Conservation (phyloP, 208 protist species). For the Lotmaria passim region DNA sequence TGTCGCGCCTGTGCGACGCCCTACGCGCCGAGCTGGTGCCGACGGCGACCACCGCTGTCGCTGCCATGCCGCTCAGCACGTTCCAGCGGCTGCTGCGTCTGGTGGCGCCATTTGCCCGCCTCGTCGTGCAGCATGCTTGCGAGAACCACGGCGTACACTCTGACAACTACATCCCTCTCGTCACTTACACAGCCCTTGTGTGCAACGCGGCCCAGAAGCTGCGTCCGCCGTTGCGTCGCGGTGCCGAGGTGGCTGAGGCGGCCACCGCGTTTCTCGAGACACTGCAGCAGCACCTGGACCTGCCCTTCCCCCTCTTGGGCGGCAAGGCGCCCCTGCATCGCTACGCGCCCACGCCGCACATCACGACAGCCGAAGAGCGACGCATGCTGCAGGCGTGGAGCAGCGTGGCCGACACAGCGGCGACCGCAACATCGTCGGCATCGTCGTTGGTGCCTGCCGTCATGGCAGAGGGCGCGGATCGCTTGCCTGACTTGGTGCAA, state of each 20-base stretch:
- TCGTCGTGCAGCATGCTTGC: slow-evolving; percentile 27
- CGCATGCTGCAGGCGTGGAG: slow-evolving; percentile 44
- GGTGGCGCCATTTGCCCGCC: slow-evolving; percentile 35
- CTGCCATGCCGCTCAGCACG: slow-evolving; percentile 3
- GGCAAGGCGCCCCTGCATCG: slow-evolving; percentile 45
- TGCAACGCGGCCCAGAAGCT: slow-evolving; percentile 23
- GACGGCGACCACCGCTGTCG: background rate
- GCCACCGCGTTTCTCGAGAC: slow-evolving; percentile 58
- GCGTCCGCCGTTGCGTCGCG: slow-evolving; percentile 38
- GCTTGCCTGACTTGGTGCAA: slow-evolving; percentile 3
- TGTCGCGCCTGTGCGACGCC: slow-evolving; percentile 15
- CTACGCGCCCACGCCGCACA: slow-evolving; percentile 58
- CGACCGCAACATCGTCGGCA: slow-evolving; percentile 4
- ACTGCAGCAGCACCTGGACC: slow-evolving; percentile 67
- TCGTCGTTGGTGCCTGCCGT: no score
- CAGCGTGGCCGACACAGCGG: slow-evolving; percentile 6
- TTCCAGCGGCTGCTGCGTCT: slow-evolving; percentile 40
- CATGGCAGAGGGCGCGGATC: slow-evolving; percentile 16
- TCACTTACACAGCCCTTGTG: slow-evolving; percentile 40
- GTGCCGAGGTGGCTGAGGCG: slow-evolving; percentile 21
- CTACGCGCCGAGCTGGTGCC: slow-evolving; percentile 15
- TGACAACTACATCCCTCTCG: slow-evolving; percentile 77
- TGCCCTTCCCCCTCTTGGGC: slow-evolving; percentile 71
- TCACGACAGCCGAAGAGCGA: slow-evolving; percentile 83
- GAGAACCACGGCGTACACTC: slow-evolving; percentile 35